These are phyloP conservation scores for Asterella californica DNA, from an alignment of 225 moss, liverwort and hornwort species.

Conservation along the genomic window DNA sequence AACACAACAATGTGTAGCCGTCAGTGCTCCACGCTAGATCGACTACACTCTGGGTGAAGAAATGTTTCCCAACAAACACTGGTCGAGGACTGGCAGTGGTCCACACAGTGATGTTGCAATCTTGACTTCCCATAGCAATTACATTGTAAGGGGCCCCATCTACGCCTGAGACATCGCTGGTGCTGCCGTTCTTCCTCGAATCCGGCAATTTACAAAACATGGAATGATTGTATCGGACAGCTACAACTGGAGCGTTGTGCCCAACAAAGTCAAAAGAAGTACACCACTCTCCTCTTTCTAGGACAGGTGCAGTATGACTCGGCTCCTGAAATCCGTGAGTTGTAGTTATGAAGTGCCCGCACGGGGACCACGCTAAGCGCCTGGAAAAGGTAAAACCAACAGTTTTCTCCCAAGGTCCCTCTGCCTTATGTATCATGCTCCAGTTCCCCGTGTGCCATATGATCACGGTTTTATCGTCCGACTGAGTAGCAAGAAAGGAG, in stretches of 20 bases:
- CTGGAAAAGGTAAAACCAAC: slow-evolving; percentile 97
- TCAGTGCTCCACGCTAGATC: slow-evolving; percentile 98
- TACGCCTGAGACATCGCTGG: neutral
- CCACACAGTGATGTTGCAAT: slow-evolving; percentile 96
- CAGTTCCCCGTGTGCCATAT: slow-evolving; percentile 96
- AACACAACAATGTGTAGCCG: slow-evolving; percentile 93
- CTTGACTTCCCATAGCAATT: slow-evolving; percentile 97
- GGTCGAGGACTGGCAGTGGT: slow-evolving; percentile 94
- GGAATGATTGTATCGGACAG: slow-evolving; percentile 92
- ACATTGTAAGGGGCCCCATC: slow-evolving; percentile 81
- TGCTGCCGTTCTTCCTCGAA: slow-evolving; percentile 20
- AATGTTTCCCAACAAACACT: slow-evolving; percentile 96
- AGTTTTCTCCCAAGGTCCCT: slow-evolving; percentile 97
- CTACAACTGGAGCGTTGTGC: slow-evolving; percentile 95
- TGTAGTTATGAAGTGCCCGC: slow-evolving; percentile 96
- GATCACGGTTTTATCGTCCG: slow-evolving; percentile 85
- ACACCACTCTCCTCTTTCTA: slow-evolving; percentile 97
- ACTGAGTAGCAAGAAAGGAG: slow-evolving; percentile 90
- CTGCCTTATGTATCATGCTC: slow-evolving; percentile 72
- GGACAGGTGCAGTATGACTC: slow-evolving; percentile 94
- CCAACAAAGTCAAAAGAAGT: slow-evolving; percentile 98
- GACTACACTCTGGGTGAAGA: slow-evolving; percentile 91
- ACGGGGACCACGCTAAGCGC: slow-evolving; percentile 94
- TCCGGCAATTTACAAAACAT: slow-evolving; percentile 70
- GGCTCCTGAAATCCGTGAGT: slow-evolving; percentile 97